Evolutionary conservation across 495 filamentous ascomycete genomes (phyloP), one percentile per base, ranked within the genome.

Genomic region (Viridothelium virens): DNA sequence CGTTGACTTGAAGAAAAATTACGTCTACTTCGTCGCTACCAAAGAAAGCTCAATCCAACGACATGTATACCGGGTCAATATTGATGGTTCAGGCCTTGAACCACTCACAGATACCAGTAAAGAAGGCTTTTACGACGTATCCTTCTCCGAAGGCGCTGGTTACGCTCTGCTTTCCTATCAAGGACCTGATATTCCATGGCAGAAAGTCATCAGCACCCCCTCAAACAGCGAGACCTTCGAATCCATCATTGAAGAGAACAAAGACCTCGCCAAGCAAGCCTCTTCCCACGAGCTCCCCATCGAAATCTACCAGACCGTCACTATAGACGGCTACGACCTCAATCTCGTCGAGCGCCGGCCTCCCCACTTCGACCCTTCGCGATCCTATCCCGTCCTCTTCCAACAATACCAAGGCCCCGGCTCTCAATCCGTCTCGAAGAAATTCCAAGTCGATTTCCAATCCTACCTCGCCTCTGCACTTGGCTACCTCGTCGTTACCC

Each of bases 401-500:
- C 86, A 89, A 69, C 85, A 96, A 61, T 98, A 98, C 74, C 89
- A 88, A 39, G 94, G 94, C 4, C 94, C 94, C 0, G 90, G 89
- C 31, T 96, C 91, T 25, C 94, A 98, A 74, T 83, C 80, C 0
- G 94, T 98, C 1, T 78, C 87, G 68, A 92, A 93, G 76, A 84
- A 77, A 62, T 97, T 96, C 76, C 76, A 72, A 1, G 86, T 97
- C 56, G 91, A 97, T 73, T 98, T 92, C 74, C 92, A 97, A 74
- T 84, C 91, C 0, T 97, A 94, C 74, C 77, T 97, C 56, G 91
- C 94, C 38, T 89, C 89, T 3, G 86, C 78, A 34, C 82, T 98
- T 0, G 92, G 91, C n/a, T 97, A 97, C 78, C 82, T 98, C 64
- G 93, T 96, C 48, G 89, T 98, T 39, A 97, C 95, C 0, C 88